phyloP scores from a whole-genome alignment of 2,329 filamentous ascomycete species.

The Clarireedia sp. region DNA sequence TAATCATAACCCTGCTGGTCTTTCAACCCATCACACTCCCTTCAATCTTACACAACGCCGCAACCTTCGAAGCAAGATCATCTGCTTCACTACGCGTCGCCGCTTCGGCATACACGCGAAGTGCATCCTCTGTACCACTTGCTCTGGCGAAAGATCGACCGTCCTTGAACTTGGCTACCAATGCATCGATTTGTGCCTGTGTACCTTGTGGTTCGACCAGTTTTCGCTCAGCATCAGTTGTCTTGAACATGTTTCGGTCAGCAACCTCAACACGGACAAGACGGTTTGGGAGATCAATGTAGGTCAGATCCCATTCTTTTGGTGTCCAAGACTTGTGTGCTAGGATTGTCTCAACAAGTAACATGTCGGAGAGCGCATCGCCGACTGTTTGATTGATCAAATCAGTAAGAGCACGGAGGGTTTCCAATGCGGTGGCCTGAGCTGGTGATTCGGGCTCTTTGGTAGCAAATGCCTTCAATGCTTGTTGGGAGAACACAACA shows the following conservation, averaged over 20 bases:
- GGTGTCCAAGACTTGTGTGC: conserved; percentile 90
- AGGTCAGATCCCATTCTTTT: conserved; percentile 86
- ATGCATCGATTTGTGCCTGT: conserved; percentile 78
- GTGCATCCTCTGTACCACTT: conserved; percentile 91
- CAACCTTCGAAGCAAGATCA: conserved; percentile 78
- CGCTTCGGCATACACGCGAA: conserved; percentile 92
- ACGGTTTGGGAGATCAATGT: conserved; percentile 88
- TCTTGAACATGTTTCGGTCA: conserved; percentile 82
- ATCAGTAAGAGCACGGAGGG: conserved; percentile 72
- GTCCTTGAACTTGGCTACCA: conserved; percentile 84
- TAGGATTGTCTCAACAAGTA: conserved; percentile 91
- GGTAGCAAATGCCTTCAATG: conserved; percentile 68
- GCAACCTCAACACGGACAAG: conserved; percentile 88
- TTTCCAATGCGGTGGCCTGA: conserved; percentile 82
- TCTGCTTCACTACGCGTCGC: conserved; percentile 83
- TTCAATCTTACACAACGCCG: conserved; percentile 22
- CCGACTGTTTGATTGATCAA: conserved; percentile 98
- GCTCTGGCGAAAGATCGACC: conserved; percentile 87
- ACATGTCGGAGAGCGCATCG: conserved; percentile 90
- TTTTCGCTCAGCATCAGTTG: conserved; percentile 85
- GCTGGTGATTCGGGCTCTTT: conserved; percentile 83
- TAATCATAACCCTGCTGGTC: not conserved
- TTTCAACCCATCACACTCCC: conserved; percentile 8
- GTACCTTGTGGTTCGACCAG: conserved; percentile 71
- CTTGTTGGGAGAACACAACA: conserved; percentile 83